Evolutionary conservation across 371 early-diverging fungal genomes (phyloP).

Genomic region (Mucor velutinosus): DNA sequence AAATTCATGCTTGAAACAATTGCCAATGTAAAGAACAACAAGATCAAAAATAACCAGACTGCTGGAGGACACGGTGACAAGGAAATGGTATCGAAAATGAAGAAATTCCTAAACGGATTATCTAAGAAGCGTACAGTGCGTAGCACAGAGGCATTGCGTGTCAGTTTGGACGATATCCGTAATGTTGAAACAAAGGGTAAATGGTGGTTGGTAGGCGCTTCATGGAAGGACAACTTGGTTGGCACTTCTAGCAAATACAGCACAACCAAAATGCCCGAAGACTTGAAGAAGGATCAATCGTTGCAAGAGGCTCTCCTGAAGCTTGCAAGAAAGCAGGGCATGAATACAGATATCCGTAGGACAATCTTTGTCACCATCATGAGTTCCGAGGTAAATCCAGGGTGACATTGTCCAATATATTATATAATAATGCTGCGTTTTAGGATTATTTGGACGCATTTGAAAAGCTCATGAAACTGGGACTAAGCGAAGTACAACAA

Average conservation of each 20-base stretch:
- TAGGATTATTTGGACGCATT: slow-evolving; percentile 94
- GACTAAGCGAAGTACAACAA: slow-evolving; percentile 87
- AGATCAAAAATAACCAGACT: slow-evolving; percentile 67
- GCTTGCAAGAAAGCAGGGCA: slow-evolving; percentile 84
- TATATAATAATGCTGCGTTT: background rate
- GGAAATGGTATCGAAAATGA: slow-evolving; percentile 73
- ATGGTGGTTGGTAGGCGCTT: slow-evolving; percentile 89
- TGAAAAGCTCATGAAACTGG: slow-evolving; percentile 80
- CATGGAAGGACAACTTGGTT: slow-evolving; percentile 75
- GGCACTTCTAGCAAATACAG: slow-evolving; percentile 52
- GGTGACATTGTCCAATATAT: background rate
- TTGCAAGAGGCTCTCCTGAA: slow-evolving; percentile 68
- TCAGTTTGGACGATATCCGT: slow-evolving; percentile 87
- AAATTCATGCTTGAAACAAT: slow-evolving; percentile 95
- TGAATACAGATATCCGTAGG: slow-evolving; percentile 95
- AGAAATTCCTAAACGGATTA: slow-evolving; percentile 77
- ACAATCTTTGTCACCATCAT: slow-evolving; percentile 91
- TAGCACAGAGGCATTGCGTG: slow-evolving; percentile 79
- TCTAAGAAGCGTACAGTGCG: slow-evolving; percentile 62
- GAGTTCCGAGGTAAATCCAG: slow-evolving; percentile 77
- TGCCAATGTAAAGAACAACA: slow-evolving; percentile 91
- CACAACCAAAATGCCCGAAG: slow-evolving; percentile 36
- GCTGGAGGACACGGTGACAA: slow-evolving; percentile 54
- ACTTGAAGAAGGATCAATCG: slow-evolving; percentile 49
- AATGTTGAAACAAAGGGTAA: slow-evolving; percentile 82